Percentiles rank a stretch among this genome's conserved stretches.
Evolutionary conservation across 2,329 filamentous ascomycete genomes (phyloP).

Genomic region (Cladosporium colombiae): DNA sequence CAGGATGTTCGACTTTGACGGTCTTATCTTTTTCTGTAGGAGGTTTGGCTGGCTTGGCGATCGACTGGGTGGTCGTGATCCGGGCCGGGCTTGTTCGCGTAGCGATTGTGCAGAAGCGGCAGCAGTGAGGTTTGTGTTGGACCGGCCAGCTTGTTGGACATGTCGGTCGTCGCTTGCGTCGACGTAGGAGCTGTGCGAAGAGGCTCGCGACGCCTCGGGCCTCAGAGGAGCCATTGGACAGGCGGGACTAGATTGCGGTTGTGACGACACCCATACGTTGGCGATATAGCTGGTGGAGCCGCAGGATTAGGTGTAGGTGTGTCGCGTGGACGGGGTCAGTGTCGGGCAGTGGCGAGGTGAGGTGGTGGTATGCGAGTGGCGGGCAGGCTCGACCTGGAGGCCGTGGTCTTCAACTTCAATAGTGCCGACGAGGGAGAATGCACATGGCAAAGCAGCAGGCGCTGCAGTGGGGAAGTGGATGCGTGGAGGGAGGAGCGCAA

Average conservation of each 20-base stretch:
- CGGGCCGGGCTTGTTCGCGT: slow-evolving; percentile 31
- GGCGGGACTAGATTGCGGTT: slow-evolving; percentile 3
- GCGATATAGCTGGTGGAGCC: background rate
- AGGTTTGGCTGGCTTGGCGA: slow-evolving; percentile 24
- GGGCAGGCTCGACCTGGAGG: background rate
- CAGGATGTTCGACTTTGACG: slow-evolving; percentile 14
- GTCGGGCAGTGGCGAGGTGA: background rate
- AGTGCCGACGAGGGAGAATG: background rate
- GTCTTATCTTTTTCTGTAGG: slow-evolving; percentile 24
- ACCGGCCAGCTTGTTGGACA: slow-evolving; percentile 38
- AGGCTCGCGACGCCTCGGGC: slow-evolving; percentile 17
- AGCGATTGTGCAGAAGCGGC: slow-evolving; percentile 39
- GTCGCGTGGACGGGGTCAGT: slow-evolving; percentile 2
- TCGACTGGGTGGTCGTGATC: slow-evolving; percentile 21
- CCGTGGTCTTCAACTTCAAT: background rate
- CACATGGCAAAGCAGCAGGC: background rate
- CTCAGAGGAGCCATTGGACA: slow-evolving; percentile 15
- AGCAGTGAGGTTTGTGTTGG: slow-evolving; percentile 35
- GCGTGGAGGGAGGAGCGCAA: slow-evolving; percentile 4
- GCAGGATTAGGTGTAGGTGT: background rate
- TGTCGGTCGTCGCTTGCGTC: slow-evolving; percentile 28
- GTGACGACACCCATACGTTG: slow-evolving; percentile 9
- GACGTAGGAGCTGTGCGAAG: slow-evolving; percentile 26
- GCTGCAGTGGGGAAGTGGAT: slow-evolving; percentile 14
- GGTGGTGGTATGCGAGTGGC: background rate